These are phyloP conservation scores for Starmerella bombi DNA, from an alignment of 805 yeast genomes.

Conservation along the genomic window DNA sequence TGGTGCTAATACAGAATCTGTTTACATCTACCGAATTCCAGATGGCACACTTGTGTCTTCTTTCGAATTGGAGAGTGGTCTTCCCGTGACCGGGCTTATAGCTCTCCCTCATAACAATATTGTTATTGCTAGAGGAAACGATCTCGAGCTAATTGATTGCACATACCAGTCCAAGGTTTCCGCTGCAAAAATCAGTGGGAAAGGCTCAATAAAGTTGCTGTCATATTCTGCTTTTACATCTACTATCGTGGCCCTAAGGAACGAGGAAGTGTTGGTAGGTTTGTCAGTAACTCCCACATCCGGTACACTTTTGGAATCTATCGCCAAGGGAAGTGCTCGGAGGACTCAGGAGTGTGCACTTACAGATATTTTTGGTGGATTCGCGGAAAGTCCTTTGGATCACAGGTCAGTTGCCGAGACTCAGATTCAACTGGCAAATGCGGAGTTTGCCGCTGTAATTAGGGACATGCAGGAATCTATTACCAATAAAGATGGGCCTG, in stretches of 20 bases:
- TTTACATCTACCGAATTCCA: conserved; percentile 7
- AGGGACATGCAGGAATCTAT: conserved; percentile 36
- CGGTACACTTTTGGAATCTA: conserved; percentile 20
- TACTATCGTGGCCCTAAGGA: conserved; percentile 10
- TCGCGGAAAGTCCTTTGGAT: conserved; percentile 20
- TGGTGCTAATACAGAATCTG: neutral
- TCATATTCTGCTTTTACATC: conserved; percentile 12
- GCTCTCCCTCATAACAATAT: conserved; percentile 18
- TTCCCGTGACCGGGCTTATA: conserved; percentile 6
- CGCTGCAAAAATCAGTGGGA: conserved; percentile 1
- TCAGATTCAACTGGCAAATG: conserved; percentile 33
- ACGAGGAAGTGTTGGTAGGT: conserved; percentile 13
- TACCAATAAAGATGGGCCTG: conserved; percentile 18
- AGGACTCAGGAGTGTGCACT: conserved; percentile 12
- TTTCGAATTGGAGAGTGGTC: conserved; percentile 10
- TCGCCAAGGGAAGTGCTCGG: conserved; percentile 18
- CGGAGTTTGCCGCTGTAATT: conserved; percentile 30
- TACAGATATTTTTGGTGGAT: conserved; percentile 29
- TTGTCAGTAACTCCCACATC: conserved; percentile 18
- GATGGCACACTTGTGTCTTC: neutral
- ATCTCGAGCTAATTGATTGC: conserved; percentile 17
- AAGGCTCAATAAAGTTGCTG: conserved; percentile 2
- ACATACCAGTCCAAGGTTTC: conserved; percentile 14
- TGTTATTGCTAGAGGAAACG: conserved; percentile 5
- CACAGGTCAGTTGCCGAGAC: conserved; percentile 4